phyloP scores from a whole-genome alignment of 2,329 filamentous ascomycete genomes.

The Phialocephala subalpina region DNA sequence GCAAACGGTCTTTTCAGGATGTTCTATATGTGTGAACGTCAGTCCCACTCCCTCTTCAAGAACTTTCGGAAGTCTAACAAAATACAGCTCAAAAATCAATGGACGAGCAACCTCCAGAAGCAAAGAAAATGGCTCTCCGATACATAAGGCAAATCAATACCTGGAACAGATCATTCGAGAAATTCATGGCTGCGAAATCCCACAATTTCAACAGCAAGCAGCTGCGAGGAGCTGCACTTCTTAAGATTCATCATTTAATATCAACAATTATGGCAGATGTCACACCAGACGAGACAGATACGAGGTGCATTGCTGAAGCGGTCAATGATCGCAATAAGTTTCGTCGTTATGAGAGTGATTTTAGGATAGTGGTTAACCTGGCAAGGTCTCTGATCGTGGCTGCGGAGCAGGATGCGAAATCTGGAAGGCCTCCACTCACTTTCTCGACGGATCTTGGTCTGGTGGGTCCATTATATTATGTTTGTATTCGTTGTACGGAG shows the following conservation, averaged over 20 bases:
- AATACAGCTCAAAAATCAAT: slow-evolving; percentile 28
- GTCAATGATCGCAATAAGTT: slow-evolving; percentile 31
- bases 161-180: slow-evolving; percentile 40
- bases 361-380: slow-evolving; percentile 35
- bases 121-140: slow-evolving; percentile 24
- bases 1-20: slow-evolving; percentile 38
- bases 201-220: slow-evolving; percentile 34
- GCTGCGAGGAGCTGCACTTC: slow-evolving; percentile 40
- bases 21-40: slow-evolving; percentile 37
- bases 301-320: slow-evolving; percentile 26
- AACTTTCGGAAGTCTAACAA: background rate
- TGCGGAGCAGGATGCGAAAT: slow-evolving; percentile 36
- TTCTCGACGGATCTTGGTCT: slow-evolving; percentile 42
- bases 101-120: slow-evolving; percentile 28
- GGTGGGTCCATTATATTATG: slow-evolving; percentile 42
- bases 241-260: slow-evolving; percentile 41
- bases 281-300: slow-evolving; percentile 24
- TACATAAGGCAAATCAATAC: slow-evolving; percentile 25
- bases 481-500: slow-evolving; percentile 33
- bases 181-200: slow-evolving; percentile 37
- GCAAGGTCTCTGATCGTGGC: slow-evolving; percentile 38
- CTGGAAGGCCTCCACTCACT: slow-evolving; percentile 34
- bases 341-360: slow-evolving; percentile 29
- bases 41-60: background rate
- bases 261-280: slow-evolving; percentile 35